These are phyloP conservation scores for Neltuma alba DNA, from an alignment of 306 rosid genomes.

Conservation along the genomic window DNA sequence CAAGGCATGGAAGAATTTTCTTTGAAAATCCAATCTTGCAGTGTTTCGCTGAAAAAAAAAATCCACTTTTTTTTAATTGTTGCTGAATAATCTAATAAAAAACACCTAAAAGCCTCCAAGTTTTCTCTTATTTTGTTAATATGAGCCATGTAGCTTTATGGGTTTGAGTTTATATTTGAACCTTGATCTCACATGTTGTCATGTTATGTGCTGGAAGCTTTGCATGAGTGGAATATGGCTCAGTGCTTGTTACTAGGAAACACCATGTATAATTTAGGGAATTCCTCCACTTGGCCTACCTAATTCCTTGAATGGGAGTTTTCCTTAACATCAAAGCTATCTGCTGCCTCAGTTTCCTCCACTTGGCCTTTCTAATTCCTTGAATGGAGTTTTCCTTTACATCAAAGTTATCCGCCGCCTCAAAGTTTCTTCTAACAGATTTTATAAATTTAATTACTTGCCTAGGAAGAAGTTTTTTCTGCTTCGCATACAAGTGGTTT, in stretches of 20 bases:
- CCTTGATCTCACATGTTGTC: constrained; percentile 10
- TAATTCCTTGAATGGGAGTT: neutral
- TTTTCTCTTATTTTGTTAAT: neutral
- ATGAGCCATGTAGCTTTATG: neutral
- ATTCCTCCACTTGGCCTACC: constrained; percentile 7
- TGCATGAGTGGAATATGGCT: neutral
- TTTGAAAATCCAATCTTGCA: neutral
- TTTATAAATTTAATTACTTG: constrained; percentile 17
- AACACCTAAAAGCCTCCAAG: neutral
- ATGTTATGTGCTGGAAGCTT: constrained; percentile 4
- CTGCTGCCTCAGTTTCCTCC: neutral
- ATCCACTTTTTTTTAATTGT: neutral
- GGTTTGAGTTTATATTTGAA: constrained; percentile 6
- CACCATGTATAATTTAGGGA: constrained; percentile 15
- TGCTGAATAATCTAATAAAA: neutral
- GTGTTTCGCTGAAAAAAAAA: neutral
- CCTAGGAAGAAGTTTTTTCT: neutral
- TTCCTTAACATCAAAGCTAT: neutral
- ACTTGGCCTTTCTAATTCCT: constrained; percentile 6
- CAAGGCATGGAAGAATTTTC: neutral
- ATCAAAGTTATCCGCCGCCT: neutral
- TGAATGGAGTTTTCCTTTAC: neutral
- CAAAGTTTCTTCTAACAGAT: constrained; percentile 8
- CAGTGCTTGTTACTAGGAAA: neutral
- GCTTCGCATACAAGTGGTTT: neutral